These are phyloP conservation scores for Neoscytalidium dimidiatum DNA, from an alignment of 2,329 filamentous ascomycete genomes.

Conservation along the genomic window DNA sequence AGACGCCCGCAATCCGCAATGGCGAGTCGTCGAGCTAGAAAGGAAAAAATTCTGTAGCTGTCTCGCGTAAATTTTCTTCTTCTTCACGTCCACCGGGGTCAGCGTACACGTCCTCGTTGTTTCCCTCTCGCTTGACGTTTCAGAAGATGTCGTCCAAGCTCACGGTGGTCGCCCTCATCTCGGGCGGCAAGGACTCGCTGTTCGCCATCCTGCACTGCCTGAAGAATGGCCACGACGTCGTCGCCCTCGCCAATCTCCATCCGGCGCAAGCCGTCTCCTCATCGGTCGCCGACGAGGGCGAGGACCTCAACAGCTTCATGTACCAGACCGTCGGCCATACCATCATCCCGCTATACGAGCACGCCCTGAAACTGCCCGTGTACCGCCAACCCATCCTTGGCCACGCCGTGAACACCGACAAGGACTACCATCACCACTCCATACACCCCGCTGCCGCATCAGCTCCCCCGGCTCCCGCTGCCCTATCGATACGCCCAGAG, in stretches of 20 bases:
- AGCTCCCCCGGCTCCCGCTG: no score
- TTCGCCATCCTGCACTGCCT: constrained; percentile 90
- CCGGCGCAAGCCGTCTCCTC: constrained; percentile 46
- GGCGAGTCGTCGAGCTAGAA: constrained; percentile 22
- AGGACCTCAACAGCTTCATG: constrained; percentile 96
- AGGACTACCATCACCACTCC: constrained; percentile 61
- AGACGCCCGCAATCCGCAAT: background rate
- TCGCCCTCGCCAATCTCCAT: constrained; percentile 87
- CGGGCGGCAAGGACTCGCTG: constrained; percentile 96
- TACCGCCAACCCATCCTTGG: constrained; percentile 80
- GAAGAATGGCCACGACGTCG: constrained; percentile 78
- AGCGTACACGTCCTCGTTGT: background rate
- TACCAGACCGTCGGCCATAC: constrained; percentile 96
- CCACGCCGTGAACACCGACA: constrained; percentile 66
- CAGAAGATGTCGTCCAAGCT: constrained; percentile 14
- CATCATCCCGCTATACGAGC: constrained; percentile 80
- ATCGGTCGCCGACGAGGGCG: constrained; percentile 44
- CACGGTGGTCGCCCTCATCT: constrained; percentile 86
- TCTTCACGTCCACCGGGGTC: constrained; percentile 45
- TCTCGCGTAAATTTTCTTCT: constrained; percentile 23
- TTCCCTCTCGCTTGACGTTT: constrained; percentile 33
- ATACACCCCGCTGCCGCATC: background rate
- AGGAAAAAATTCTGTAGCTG: constrained; percentile 7
- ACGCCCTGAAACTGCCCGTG: constrained; percentile 77
- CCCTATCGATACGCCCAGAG: no score